A percentile compares a stretch with the other conserved stretches of the same genome.
Evolutionary conservation across 176 grass and related monocot genomes (phyloP).

Genomic region (Eremochloa ophiuroides): DNA sequence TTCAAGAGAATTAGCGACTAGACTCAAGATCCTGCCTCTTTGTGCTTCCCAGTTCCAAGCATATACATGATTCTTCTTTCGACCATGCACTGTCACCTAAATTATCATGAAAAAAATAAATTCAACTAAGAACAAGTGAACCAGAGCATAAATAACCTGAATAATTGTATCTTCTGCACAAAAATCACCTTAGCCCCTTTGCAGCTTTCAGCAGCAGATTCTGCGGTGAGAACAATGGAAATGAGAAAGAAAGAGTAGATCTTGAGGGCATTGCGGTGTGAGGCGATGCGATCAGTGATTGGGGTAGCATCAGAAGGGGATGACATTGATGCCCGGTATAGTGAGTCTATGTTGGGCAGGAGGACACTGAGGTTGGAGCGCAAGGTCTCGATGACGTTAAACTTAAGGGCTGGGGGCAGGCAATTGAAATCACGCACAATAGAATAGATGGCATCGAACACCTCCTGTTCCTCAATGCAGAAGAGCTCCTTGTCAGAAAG

Average conservation of each 20-base stretch:
- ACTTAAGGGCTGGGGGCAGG: slow-evolving; percentile 69
- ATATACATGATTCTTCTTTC: slow-evolving; percentile 80
- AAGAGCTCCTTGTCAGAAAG: slow-evolving; percentile 88
- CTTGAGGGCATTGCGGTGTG: slow-evolving; percentile 82
- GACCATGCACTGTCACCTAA: slow-evolving; percentile 55
- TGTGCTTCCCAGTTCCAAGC: slow-evolving; percentile 93
- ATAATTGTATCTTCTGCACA: background rate
- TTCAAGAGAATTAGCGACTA: slow-evolving; percentile 91
- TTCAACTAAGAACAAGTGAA: background rate
- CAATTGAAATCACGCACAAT: slow-evolving; percentile 62
- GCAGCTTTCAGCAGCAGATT: slow-evolving; percentile 37
- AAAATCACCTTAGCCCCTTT: slow-evolving; percentile 51
- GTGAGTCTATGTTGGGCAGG: slow-evolving; percentile 81
- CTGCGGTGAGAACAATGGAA: slow-evolving; percentile 48
- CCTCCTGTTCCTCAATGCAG: slow-evolving; percentile 93
- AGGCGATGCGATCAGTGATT: slow-evolving; percentile 55
- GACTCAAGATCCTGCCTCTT: slow-evolving; percentile 80
- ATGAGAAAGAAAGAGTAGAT: slow-evolving; percentile 94
- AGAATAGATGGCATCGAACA: slow-evolving; percentile 82
- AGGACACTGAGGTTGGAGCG: slow-evolving; percentile 94
- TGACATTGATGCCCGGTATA: slow-evolving; percentile 55
- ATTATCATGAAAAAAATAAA: slow-evolving; percentile 11
- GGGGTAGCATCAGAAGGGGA: slow-evolving; percentile 45
- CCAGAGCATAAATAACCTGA: background rate
- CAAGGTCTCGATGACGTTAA: slow-evolving; percentile 88